Base-by-base conservation (phyloP, 495 filamentous ascomycete species). In the Podospora comata region DNA sequence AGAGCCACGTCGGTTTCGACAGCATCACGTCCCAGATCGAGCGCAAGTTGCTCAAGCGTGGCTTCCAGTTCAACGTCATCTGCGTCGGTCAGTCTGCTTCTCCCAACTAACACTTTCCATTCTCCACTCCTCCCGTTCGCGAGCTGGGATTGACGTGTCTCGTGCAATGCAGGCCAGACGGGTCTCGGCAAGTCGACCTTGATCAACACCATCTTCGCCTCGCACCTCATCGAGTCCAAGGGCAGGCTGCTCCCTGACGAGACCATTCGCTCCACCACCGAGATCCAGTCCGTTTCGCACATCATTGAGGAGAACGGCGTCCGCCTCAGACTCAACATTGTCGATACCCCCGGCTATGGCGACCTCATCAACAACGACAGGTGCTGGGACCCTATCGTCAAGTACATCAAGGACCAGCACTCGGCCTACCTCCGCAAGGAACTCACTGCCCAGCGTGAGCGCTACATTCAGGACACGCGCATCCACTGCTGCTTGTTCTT, bases 351-450 rank as follows among this genome's bases (percentile, higher is more conserved):
- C 62, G 95, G 95, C 65, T 99, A 98, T 75, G 95, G 95, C 75
- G 95, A 99, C 79, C 92, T 97, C 75, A 32, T 32, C 30, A 98
- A 99, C 89, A 99, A 99, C 82, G 96, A 98, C 77, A 93, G 96
- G 78, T 99, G 95, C 74, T 99, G 95, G 95, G 90, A 96, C 74
- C 94, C 96, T 62, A 99, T 99, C 78, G 94, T 99, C 83, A 98
- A 98, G 84, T 99, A 99, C 83, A 99, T 99, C 86, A 99, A 99
- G 86, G 96, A 99, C 82, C 95, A 99, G 84, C 96, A 99, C 85
- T 96, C 92, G n/a, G 93, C 96, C 73, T 99, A 97, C 83, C 91
- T 99, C 62, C 91, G 96, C 79, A 99, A 99, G 85, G 95, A 99
- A 78, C 93, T 99, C 72, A 98, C 95, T n/a, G 95, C 95, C 71